Conservation (phyloP, 164 flowering plant species). For the Paratinospora sagittata region DNA sequence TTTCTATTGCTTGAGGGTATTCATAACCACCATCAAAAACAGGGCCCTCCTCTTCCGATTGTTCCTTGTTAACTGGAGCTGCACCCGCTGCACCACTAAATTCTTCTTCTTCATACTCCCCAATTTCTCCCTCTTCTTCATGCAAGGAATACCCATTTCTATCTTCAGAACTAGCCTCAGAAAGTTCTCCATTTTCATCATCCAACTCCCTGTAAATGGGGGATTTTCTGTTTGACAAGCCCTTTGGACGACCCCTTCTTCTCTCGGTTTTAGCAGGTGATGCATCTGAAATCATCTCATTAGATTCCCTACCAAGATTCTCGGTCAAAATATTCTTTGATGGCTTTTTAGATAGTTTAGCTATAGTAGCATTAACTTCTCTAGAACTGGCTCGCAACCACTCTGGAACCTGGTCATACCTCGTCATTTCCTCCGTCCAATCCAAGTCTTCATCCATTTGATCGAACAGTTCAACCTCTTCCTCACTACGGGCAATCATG, state of each 20-base stretch:
- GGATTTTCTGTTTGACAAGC: conserved; percentile 34
- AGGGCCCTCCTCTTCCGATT: conserved; percentile 63
- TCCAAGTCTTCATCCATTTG: conserved; percentile 97
- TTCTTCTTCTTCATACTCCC: conserved; percentile 83
- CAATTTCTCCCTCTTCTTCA: conserved; percentile 87
- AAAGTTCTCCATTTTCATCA: conserved; percentile 77
- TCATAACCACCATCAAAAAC: conserved; percentile 41
- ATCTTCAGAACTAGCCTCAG: conserved; percentile 88
- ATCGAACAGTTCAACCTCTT: conserved; percentile 89
- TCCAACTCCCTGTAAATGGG: conserved; percentile 77
- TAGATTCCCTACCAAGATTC: conserved; percentile 35
- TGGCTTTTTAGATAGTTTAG: conserved; percentile 72
- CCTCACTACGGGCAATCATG: conserved; percentile 94
- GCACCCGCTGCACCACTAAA: conserved; percentile 46
- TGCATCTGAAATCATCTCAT: conserved; percentile 40
- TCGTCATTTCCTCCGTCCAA: conserved; percentile 82
- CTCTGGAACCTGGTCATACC: conserved; percentile 81
- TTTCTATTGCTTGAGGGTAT: conserved; percentile 35
- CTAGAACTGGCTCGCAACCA: conserved; percentile 83
- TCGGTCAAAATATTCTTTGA: conserved; percentile 38
- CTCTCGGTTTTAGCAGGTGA: conserved; percentile 46
- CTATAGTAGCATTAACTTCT: conserved; percentile 72
- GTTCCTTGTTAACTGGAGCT: conserved; percentile 30
- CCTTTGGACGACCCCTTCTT: conserved; percentile 82
- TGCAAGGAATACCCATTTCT: conserved; percentile 48